These are phyloP conservation scores for Withania somnifera DNA, from an alignment of 305 asterid genomes.

Conservation along the genomic window DNA sequence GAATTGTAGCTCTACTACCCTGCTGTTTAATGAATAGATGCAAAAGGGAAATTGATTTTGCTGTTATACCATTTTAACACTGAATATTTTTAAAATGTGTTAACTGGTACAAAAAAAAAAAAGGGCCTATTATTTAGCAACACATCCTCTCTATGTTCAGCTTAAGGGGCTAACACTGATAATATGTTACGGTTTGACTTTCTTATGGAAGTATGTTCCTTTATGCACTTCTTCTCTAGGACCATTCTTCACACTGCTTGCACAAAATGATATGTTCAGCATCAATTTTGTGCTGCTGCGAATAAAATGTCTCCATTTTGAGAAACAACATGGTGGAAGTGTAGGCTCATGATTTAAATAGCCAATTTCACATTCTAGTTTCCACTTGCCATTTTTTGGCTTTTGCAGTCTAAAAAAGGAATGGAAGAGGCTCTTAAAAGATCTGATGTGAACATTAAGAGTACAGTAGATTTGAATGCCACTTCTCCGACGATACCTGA, in stretches of 20 bases:
- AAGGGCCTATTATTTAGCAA: neutral
- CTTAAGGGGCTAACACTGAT: neutral
- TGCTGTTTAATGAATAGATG: neutral
- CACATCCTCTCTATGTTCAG: neutral
- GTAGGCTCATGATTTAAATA: neutral
- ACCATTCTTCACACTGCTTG: neutral
- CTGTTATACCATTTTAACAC: neutral
- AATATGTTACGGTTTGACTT: neutral
- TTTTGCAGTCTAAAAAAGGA: constrained; percentile 37
- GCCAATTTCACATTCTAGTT: neutral
- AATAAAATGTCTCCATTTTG: neutral
- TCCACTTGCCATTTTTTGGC: constrained; percentile 3
- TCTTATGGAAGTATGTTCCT: neutral
- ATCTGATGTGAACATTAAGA: neutral
- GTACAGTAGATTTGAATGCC: constrained; percentile 21
- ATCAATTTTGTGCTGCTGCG: neutral
- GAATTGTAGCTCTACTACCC: neutral
- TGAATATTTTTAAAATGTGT: neutral
- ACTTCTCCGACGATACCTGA: constrained; percentile 25
- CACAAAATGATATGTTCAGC: neutral
- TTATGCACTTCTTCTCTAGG: neutral
- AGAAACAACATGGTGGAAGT: neutral
- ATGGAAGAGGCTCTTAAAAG: constrained; percentile 22
- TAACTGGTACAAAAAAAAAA: neutral
- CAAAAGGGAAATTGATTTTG: neutral